Evolutionary conservation across 2,329 filamentous ascomycete species (phyloP).

Genomic region (Penicillium aurantiogriseum): DNA sequence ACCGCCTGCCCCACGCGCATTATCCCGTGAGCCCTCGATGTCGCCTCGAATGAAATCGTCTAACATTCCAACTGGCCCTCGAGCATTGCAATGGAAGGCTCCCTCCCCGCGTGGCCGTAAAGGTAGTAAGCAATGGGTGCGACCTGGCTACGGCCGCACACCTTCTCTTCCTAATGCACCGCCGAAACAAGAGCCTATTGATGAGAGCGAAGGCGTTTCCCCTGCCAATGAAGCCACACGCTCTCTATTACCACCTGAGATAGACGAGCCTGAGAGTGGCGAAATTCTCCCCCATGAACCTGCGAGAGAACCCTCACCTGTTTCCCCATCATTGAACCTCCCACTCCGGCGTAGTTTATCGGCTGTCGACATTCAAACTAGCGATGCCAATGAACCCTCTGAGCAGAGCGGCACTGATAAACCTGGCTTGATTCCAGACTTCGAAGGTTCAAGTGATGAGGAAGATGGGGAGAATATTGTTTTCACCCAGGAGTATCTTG

Average conservation of each 20-base stretch:
- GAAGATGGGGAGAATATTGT: constrained; percentile 47
- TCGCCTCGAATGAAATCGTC: constrained; percentile 39
- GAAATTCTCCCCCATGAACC: constrained; percentile 5
- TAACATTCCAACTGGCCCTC: constrained; percentile 43
- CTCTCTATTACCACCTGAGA: neutral
- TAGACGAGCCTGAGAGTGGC: constrained; percentile 4
- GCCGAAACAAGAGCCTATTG: constrained; percentile 34
- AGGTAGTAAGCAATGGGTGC: constrained; percentile 41
- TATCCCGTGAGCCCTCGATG: constrained; percentile 35
- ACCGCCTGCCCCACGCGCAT: constrained; percentile 26
- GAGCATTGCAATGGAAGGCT: constrained; percentile 36
- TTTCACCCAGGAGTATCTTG: constrained; percentile 49
- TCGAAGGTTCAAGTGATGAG: constrained; percentile 41
- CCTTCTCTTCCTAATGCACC: constrained; percentile 20
- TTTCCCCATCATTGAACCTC: constrained; percentile 14
- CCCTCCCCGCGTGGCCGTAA: constrained; percentile 35
- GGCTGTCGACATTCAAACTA: constrained; percentile 2
- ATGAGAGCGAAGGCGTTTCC: constrained; percentile 27
- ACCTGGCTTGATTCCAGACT: constrained; percentile 32
- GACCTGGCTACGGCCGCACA: constrained; percentile 35
- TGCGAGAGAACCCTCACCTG: constrained; percentile 8
- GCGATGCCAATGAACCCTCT: neutral
- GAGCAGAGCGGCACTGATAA: constrained; percentile 12
- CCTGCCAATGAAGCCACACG: constrained; percentile 21
- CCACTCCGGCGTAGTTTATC: constrained; percentile 16